Conservation (phyloP, 345 rosid genomes). For the Melaleuca quinquenervia region DNA sequence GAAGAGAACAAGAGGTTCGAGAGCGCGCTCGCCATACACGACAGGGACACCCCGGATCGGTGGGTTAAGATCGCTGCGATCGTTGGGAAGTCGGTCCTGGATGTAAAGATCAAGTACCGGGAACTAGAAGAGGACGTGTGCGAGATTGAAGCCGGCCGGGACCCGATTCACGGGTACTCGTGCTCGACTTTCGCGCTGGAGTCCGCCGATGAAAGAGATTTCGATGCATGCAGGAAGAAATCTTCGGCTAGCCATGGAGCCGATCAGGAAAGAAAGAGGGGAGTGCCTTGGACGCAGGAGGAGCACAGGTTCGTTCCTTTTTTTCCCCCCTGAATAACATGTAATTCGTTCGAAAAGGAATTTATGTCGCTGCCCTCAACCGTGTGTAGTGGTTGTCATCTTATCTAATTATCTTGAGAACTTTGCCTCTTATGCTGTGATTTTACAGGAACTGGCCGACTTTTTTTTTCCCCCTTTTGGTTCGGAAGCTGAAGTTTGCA, state of each 20-base stretch:
- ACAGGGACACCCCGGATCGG: conserved; percentile 57
- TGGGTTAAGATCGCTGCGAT: conserved; percentile 67
- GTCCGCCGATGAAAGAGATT: conserved; percentile 13
- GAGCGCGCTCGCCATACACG: conserved; percentile 59
- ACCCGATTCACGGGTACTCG: conserved; percentile 63
- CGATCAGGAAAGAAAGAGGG: conserved; percentile 80
- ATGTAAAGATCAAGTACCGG: conserved; percentile 58
- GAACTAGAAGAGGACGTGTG: conserved; percentile 61
- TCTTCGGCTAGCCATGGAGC: conserved; percentile 20
- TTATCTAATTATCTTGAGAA: neutral
- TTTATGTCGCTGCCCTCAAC: neutral
- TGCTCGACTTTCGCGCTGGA: conserved; percentile 31
- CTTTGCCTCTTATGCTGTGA: neutral
- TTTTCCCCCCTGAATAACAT: neutral
- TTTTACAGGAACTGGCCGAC: neutral
- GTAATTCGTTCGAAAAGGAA: neutral
- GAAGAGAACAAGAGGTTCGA: conserved; percentile 82
- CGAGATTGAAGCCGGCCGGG: conserved; percentile 65
- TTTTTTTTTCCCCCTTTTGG: neutral
- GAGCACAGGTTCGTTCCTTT: conserved; percentile 63
- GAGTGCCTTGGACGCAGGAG: conserved; percentile 97
- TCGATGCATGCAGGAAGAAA: conserved; percentile 41
- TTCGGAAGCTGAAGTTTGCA: neutral
- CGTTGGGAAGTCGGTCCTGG: conserved; percentile 59
- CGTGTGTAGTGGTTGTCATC: neutral